Conservation (phyloP, 805 yeast species). For the Saccharomyces mikatae region DNA sequence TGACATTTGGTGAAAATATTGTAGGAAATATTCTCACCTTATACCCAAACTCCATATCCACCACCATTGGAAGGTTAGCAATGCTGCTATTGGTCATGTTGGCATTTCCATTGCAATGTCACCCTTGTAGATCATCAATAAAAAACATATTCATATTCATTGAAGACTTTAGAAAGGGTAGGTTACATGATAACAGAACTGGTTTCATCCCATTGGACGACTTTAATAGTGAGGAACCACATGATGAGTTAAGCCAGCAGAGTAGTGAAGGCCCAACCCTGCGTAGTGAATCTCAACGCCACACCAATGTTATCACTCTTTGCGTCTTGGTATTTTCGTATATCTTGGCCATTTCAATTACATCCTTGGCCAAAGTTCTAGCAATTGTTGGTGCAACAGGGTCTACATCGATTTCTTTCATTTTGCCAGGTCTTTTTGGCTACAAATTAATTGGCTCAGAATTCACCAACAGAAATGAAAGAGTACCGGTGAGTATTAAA, state of each 20-base stretch:
- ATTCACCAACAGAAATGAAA: slow-evolving; percentile 2
- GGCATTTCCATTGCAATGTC: slow-evolving; percentile 85
- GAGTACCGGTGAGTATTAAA: slow-evolving; percentile 23
- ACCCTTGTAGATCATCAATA: slow-evolving; percentile 79
- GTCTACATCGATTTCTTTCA: slow-evolving; percentile 69
- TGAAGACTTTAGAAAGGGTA: slow-evolving; percentile 1
- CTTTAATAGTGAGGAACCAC: not conserved
- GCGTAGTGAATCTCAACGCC: slow-evolving; percentile 6
- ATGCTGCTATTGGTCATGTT: slow-evolving; percentile 73
- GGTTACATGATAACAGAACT: not conserved
- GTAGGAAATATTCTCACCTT: slow-evolving; percentile 71
- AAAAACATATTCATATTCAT: slow-evolving; percentile 60
- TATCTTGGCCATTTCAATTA: slow-evolving; percentile 47
- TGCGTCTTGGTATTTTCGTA: slow-evolving; percentile 42
- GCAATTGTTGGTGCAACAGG: slow-evolving; percentile 80
- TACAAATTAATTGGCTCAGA: slow-evolving; percentile 30
- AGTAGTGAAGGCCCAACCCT: slow-evolving; percentile 11
- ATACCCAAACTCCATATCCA: slow-evolving; percentile 57
- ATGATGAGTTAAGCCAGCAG: not conserved
- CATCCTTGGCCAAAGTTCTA: slow-evolving; percentile 59
- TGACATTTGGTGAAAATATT: slow-evolving; percentile 77
- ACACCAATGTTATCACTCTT: slow-evolving; percentile 38
- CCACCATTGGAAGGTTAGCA: slow-evolving; percentile 72
- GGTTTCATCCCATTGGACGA: not conserved
- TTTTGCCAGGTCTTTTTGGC: slow-evolving; percentile 72